Conservation (phyloP, 495 filamentous ascomycete species). For the Glarea lozoyensis region DNA sequence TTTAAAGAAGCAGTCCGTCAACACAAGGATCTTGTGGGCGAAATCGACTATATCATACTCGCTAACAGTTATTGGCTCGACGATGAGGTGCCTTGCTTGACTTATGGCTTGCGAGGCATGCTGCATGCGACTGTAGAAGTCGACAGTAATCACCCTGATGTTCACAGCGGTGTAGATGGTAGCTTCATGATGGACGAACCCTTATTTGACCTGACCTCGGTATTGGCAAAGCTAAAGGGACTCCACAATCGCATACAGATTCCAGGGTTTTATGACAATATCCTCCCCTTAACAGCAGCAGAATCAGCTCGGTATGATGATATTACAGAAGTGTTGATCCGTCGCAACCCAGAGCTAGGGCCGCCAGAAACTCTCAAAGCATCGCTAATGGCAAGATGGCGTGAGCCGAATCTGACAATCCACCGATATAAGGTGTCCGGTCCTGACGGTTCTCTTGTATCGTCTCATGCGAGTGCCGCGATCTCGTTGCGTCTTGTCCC, state of each 20-base stretch:
- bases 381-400: constrained; percentile 86
- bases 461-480: constrained; percentile 72
- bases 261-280: constrained; percentile 77
- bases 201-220: constrained; percentile 75
- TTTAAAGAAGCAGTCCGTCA: constrained; percentile 71
- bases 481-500: constrained; percentile 90
- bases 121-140: constrained; percentile 86
- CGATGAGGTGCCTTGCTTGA: constrained; percentile 88
- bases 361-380: constrained; percentile 60
- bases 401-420: constrained; percentile 89
- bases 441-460: constrained; percentile 79
- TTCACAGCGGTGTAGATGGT: constrained; percentile 93
- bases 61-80: constrained; percentile 99
- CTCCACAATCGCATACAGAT: constrained; percentile 52
- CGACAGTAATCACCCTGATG: constrained; percentile 75
- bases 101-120: constrained; percentile 90
- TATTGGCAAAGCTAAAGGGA: constrained; percentile 71
- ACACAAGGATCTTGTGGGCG: constrained; percentile 76
- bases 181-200: constrained; percentile 82
- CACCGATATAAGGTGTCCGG: constrained; percentile 88
- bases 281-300: constrained; percentile 62
- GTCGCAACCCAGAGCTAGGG: constrained; percentile 55
- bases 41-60: constrained; percentile 85
- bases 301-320: constrained; percentile 78
- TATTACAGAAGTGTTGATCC: constrained; percentile 67